These are phyloP conservation scores for Chrysoporthe puriensis DNA, from an alignment of 2,329 filamentous ascomycete species.

Conservation along the genomic window DNA sequence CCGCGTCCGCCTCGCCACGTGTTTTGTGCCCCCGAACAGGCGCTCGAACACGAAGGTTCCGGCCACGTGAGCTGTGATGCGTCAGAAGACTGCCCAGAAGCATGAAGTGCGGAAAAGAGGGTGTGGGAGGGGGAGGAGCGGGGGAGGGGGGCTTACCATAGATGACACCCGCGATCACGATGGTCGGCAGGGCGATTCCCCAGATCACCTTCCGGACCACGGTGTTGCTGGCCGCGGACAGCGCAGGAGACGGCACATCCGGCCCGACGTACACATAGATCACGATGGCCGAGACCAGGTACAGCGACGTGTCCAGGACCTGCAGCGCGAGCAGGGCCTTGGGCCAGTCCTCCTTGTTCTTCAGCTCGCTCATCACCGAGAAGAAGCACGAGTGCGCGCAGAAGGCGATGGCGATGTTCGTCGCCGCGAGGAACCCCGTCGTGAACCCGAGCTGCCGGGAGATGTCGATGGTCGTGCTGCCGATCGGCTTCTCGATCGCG, in stretches of 20 bases:
- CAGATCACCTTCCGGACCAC: slow-evolving; percentile 67
- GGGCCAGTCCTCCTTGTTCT: slow-evolving; percentile 52
- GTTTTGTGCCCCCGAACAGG: slow-evolving; percentile 62
- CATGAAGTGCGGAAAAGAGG: not conserved
- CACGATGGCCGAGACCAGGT: slow-evolving; percentile 66
- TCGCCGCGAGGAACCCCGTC: slow-evolving; percentile 59
- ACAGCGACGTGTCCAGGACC: slow-evolving; percentile 61
- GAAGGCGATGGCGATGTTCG: slow-evolving; percentile 70
- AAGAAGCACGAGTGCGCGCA: slow-evolving; percentile 72
- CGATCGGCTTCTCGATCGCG: slow-evolving; percentile 49
- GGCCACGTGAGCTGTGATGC: slow-evolving; percentile 57
- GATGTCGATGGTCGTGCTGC: slow-evolving; percentile 39
- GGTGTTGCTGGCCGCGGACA: slow-evolving; percentile 60
- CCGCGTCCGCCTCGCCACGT: slow-evolving; percentile 54
- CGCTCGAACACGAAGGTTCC: slow-evolving; percentile 69
- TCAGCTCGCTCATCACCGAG: slow-evolving; percentile 66
- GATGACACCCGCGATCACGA: slow-evolving; percentile 72
- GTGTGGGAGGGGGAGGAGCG: not conserved
- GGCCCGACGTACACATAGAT: slow-evolving; percentile 70
- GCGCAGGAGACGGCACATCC: slow-evolving; percentile 65
- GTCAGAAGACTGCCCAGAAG: not conserved
- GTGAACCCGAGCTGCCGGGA: slow-evolving; percentile 48
- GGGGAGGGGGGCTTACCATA: slow-evolving; percentile 41
- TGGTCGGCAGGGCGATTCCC: slow-evolving; percentile 70
- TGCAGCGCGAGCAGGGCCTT: slow-evolving; percentile 55